A percentile compares a stretch with the other conserved stretches of the same genome.
Evolutionary conservation across 2,329 filamentous ascomycete genomes (phyloP).

Genomic region (Capronia epimyces): DNA sequence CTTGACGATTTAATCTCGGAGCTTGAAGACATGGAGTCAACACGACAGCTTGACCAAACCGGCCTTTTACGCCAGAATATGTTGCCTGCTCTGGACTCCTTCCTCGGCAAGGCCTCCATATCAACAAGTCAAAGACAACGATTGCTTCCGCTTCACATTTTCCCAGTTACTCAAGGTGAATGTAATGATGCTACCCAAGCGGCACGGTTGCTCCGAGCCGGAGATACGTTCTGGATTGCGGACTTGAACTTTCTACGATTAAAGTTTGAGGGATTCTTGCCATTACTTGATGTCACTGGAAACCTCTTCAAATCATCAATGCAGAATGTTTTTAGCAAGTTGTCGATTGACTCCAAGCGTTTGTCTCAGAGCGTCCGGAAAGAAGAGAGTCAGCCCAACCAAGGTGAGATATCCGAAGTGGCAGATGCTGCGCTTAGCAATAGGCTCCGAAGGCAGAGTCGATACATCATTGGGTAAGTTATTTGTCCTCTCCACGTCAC

Average conservation of each 20-base stretch:
- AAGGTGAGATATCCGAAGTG: slow-evolving; percentile 2
- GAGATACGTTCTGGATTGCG: slow-evolving; percentile 14
- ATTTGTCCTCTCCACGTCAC: neutral
- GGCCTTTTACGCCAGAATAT: slow-evolving; percentile 6
- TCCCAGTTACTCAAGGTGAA: slow-evolving; percentile 7
- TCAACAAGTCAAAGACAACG: slow-evolving; percentile 6
- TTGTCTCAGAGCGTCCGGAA: slow-evolving; percentile 10
- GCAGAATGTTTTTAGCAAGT: slow-evolving; percentile 7
- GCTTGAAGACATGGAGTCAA: slow-evolving; percentile 11
- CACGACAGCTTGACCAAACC: slow-evolving; percentile 1
- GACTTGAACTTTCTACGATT: slow-evolving; percentile 10
- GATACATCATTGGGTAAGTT: slow-evolving; percentile 12
- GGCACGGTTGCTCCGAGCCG: slow-evolving; percentile 4
- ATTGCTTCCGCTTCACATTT: slow-evolving; percentile 9
- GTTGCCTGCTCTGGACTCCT: slow-evolving; percentile 11
- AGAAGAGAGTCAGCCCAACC: slow-evolving; percentile 8
- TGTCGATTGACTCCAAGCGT: slow-evolving; percentile 11
- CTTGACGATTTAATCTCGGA: slow-evolving; percentile 13
- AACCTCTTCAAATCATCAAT: slow-evolving; percentile 9
- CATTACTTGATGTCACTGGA: slow-evolving; percentile 8
- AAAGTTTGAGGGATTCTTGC: slow-evolving; percentile 11
- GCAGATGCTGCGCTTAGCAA: slow-evolving; percentile 3
- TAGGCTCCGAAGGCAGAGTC: slow-evolving; percentile 14
- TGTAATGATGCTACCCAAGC: slow-evolving; percentile 3
- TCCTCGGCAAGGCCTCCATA: slow-evolving; percentile 4